These are phyloP conservation scores for Mycosphaerella arachidis DNA, from an alignment of 2,329 filamentous ascomycete genomes.

Conservation along the genomic window DNA sequence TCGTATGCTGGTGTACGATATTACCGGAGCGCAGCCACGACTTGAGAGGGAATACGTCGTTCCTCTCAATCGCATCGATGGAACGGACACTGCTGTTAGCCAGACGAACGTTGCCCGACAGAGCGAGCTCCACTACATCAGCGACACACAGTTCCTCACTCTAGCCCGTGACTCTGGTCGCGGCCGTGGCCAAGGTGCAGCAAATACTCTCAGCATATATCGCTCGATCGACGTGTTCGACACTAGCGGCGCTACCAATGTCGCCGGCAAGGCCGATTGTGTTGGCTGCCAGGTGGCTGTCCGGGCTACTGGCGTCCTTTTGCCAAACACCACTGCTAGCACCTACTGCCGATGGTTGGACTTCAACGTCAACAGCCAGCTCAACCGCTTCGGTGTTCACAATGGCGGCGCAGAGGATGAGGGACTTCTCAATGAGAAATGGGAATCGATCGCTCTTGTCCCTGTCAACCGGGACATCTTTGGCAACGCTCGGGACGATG, in stretches of 20 bases:
- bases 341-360: slow-evolving; percentile 56
- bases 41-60: slow-evolving; percentile 56
- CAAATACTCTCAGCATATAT: slow-evolving; percentile 51
- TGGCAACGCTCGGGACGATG: not conserved
- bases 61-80: slow-evolving; percentile 40
- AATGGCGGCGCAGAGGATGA: not conserved
- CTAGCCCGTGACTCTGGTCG: slow-evolving; percentile 59
- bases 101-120: slow-evolving; percentile 56
- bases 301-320: slow-evolving; percentile 50
- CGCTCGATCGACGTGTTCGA: slow-evolving; percentile 67
- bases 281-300: slow-evolving; percentile 39
- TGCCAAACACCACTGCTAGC: slow-evolving; percentile 52
- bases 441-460: not conserved
- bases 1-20: slow-evolving; percentile 61
- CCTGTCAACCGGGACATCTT: not conserved
- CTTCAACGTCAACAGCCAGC: slow-evolving; percentile 1
- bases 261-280: slow-evolving; percentile 49
- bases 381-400: not conserved
- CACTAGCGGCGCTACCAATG: slow-evolving; percentile 57
- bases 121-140: slow-evolving; percentile 63
- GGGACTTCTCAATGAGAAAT: not conserved
- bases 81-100: slow-evolving; percentile 49
- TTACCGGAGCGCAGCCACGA: slow-evolving; percentile 38
- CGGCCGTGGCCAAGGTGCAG: slow-evolving; percentile 53
- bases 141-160: slow-evolving; percentile 61